Evolutionary conservation across 164 flowering plant genomes (phyloP).

Genomic region (Tinospora cordifolia): DNA sequence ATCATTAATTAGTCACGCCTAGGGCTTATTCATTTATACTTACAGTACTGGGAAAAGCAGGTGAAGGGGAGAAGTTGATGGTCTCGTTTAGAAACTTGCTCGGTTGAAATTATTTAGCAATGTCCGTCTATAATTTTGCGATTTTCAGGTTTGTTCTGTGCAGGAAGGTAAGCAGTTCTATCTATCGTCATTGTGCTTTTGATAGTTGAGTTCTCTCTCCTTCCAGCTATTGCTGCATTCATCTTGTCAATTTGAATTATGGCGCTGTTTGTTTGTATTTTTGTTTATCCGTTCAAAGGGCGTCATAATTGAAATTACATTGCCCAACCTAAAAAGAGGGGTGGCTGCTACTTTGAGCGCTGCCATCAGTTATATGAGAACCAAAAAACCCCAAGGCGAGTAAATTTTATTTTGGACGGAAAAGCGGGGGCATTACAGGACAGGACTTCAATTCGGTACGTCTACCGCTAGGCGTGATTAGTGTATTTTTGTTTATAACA

Average conservation of each 20-base stretch:
- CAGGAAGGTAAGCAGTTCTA: slow-evolving; percentile 44
- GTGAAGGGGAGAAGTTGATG: slow-evolving; percentile 61
- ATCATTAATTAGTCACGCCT: slow-evolving; percentile 53
- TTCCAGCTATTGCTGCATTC: background rate
- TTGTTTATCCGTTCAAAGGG: no score
- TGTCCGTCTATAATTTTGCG: slow-evolving; percentile 66
- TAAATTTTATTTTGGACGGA: slow-evolving; percentile 93
- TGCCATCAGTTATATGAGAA: slow-evolving; percentile 55
- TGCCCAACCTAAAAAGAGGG: slow-evolving; percentile 56
- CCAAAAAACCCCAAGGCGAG: slow-evolving; percentile 49
- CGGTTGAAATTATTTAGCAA: slow-evolving; percentile 39
- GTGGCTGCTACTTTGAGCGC: slow-evolving; percentile 78
- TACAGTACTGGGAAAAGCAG: slow-evolving; percentile 52
- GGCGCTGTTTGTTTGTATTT: no score
- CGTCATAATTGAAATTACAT: slow-evolving; percentile 2
- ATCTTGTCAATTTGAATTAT: no score
- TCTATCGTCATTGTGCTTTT: background rate
- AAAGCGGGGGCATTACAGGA: slow-evolving; percentile 31
- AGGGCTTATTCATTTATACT: slow-evolving; percentile 61
- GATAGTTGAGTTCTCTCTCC: background rate
- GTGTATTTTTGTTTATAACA: background rate
- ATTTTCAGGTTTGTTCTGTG: slow-evolving; percentile 56
- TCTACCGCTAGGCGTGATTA: background rate
- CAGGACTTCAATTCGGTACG: slow-evolving; percentile 8
- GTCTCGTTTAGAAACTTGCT: slow-evolving; percentile 58